Base-by-base conservation (phyloP, 2,329 filamentous ascomycete genomes). In the Paraphaeosphaeria sporulosa region DNA sequence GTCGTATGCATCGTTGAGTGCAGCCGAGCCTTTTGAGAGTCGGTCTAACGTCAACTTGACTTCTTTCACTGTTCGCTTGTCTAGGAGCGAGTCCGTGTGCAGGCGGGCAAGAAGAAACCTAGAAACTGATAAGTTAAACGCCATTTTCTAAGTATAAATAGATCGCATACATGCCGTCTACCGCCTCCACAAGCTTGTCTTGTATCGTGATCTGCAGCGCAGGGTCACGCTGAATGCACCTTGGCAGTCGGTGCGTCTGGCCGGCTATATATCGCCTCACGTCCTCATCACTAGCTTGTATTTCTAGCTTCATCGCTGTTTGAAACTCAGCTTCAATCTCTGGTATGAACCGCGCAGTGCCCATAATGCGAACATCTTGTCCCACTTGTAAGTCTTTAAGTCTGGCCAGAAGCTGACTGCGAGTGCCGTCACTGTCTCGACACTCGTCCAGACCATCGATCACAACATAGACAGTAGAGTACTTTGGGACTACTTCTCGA, bases 361-460 rank as follows among this genome's bases (percentile, higher is more conserved):
- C 52, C 52, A 71, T 52, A 9, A 66, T 44, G 12, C 51, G 53
- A 15, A 65, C 15, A 57, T 62, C 48, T 32, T 13, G 12, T 52
- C 27, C 34, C 19, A 17, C n/a, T 21, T 61, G 59, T 6, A 68
- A 54, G n/a, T 63, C 47, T 13, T 43, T 23, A 8, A 69, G 49
- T 30, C 52, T 53, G 19, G n/a, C 50, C 12, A 69, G 25, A 49
- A 68, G 42, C 23, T 59, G 23, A 32, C 32, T 13, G 7, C 64
- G 53, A 36, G 27, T 42, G 12, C 64, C 59, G 53, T 71, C 64
- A 19, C 8, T 38, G n/a, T 44, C 12, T 13, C 53, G 63, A 57
- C 70, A 74, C 54, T 77, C 73, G 55, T 78, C 73, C 12, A 78
- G 55, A 25, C 68, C 74, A 60, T 77, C 73, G 1, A 77, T n/a